Evolutionary conservation across 106 monocot genomes (phyloP), one percentile per base, ranked within the genome.

Genomic region (Iris macrosiphon): DNA sequence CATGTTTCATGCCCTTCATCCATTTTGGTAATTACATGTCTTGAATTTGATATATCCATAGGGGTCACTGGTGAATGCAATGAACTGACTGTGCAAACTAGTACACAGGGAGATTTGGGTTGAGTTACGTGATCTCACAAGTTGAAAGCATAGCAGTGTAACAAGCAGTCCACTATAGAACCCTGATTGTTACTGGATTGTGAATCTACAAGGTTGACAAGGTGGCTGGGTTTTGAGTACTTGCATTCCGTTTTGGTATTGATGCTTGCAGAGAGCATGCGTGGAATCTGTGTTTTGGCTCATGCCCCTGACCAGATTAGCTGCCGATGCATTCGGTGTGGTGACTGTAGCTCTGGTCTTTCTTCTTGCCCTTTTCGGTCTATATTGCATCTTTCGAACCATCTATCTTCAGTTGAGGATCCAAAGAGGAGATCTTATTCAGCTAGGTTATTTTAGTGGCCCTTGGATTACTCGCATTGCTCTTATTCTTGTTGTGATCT

Each of bases 291-390:
- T 73, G 33, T 38, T 66, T 76, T 47, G 66, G 84, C 69, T 94
- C 70, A 94, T 88, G 88, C 93, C 72, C 78, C 67, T 63, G 81
- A 75, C 78, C 72, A 76, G 72, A 73, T 26, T 65, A 31, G 59
- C 73, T 45, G 64, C 84, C 75, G 89, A 95, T 73, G 94, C 79
- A 34, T 82, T 89, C 73, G 89, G 94, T 71, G 63, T 70, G 66
- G 68, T 69, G 43, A 85, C 84, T 63, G 58, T 95, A 49, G 44
- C 70, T 63, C 84, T 95, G 7, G 63, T 75, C 66, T 18, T 22
- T 37, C 45, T 88, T 23, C 59, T 74, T 21, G 35, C 63, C 44
- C 17, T 87, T 49, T 69, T 94, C 3, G 81, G 78, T 30, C 40
- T 88, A 6, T 31, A 75, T 13, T 78, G 78, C 64, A 75, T 94